Evolutionary conservation across 1,139 yeast genomes (phyloP).

Genomic region (Suhomyces anneliseae): DNA sequence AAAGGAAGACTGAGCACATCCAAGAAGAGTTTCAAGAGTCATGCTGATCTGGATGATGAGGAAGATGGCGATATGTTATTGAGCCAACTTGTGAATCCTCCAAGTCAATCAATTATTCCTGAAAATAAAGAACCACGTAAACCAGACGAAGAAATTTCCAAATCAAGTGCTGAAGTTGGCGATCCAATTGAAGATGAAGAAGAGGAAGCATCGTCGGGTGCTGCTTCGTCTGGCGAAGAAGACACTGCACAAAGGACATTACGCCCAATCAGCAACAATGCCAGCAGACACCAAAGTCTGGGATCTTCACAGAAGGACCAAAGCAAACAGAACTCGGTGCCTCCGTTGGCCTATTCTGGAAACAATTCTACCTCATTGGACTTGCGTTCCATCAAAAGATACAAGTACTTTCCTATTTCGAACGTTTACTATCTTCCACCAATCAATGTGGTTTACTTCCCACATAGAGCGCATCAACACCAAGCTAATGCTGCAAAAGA

Average conservation of each 20-base stretch:
- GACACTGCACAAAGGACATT: not conserved
- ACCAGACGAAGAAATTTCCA: not conserved
- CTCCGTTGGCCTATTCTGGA: slow-evolving; percentile 12
- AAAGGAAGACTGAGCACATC: slow-evolving; percentile 18
- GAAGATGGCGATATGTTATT: not conserved
- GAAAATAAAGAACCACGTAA: slow-evolving; percentile 1
- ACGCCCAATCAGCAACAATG: not conserved
- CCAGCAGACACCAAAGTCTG: not conserved
- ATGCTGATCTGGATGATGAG: slow-evolving; percentile 12
- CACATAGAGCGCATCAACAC: slow-evolving; percentile 56
- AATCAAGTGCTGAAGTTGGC: not conserved
- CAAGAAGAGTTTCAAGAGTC: slow-evolving; percentile 14
- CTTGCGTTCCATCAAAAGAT: slow-evolving; percentile 24
- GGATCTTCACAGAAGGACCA: slow-evolving; percentile 1
- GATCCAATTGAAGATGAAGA: slow-evolving; percentile 7
- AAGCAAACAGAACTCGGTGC: slow-evolving; percentile 4
- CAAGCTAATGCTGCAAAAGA: slow-evolving; percentile 6
- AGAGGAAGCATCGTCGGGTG: slow-evolving; percentile 7
- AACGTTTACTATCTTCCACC: slow-evolving; percentile 59
- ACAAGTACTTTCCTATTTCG: slow-evolving; percentile 58
- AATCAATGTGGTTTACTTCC: slow-evolving; percentile 59
- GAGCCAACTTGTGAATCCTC: not conserved
- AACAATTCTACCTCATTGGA: slow-evolving; percentile 12
- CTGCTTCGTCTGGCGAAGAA: slow-evolving; percentile 9
- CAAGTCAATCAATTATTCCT: not conserved